Percentiles rank a stretch among this genome's conserved stretches.
Conservation (phyloP, 1,284 basidiomycete genomes). For the Malassezia caprae region DNA sequence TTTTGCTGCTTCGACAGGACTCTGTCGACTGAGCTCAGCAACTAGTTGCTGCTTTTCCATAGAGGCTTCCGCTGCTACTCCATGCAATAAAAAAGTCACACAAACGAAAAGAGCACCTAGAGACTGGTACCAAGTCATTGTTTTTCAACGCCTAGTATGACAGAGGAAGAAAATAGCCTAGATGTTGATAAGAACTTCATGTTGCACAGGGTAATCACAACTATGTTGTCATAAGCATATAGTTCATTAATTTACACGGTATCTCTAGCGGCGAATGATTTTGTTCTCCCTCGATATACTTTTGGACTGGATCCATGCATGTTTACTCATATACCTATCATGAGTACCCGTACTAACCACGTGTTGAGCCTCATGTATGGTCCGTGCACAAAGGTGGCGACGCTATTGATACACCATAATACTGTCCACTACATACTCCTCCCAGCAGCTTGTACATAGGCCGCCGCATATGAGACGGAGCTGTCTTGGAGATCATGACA, state of each 20-base stretch:
- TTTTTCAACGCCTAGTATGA: background rate
- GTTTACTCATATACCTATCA: no score
- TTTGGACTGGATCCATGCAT: no score
- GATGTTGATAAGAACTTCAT: background rate
- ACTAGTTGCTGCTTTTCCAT: background rate
- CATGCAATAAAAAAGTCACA: background rate
- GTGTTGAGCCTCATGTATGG: background rate
- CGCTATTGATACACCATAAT: background rate
- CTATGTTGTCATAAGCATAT: no score
- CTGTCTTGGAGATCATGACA: constrained; percentile 64
- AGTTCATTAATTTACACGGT: no score
- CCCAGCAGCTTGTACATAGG: constrained; percentile 53
- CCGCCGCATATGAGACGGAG: constrained; percentile 92
- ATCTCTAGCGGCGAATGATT: no score
- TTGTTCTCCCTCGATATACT: no score
- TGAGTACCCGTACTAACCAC: no score
- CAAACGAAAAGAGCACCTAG: background rate
- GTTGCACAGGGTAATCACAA: no score
- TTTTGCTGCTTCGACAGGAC: constrained; percentile 33
- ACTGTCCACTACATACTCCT: background rate
- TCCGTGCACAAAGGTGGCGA: background rate
- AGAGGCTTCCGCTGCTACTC: background rate
- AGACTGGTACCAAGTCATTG: background rate
- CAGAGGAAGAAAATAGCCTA: background rate
- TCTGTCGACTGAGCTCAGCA: background rate